Conservation (phyloP, 352 stramenopile species). For the Phytophthora cajani region DNA sequence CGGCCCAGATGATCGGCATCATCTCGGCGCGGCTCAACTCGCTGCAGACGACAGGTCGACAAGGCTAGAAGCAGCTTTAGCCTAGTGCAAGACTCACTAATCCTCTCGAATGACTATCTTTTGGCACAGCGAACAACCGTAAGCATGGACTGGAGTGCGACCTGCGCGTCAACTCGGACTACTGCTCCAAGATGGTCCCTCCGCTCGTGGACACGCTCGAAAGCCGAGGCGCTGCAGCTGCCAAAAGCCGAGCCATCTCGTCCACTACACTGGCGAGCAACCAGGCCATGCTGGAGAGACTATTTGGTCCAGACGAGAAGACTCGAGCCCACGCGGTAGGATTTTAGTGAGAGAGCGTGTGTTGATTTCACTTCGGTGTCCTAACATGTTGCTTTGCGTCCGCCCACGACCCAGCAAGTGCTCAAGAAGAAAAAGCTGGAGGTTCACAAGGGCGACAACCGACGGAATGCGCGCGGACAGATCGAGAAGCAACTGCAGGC, state of each 20-base stretch:
- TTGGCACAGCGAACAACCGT: slow-evolving; percentile 56
- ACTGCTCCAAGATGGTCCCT: slow-evolving; percentile 75
- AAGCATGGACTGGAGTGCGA: slow-evolving; percentile 81
- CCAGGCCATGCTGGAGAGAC: slow-evolving; percentile 77
- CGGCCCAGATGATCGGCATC: slow-evolving; percentile 84
- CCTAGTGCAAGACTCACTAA: background rate
- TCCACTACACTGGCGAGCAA: slow-evolving; percentile 58
- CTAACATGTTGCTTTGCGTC: background rate
- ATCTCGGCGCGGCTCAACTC: slow-evolving; percentile 71
- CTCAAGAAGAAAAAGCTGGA: slow-evolving; percentile 87
- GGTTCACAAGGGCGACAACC: slow-evolving; percentile 75
- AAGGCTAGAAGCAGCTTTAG: background rate
- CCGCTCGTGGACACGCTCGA: slow-evolving; percentile 74
- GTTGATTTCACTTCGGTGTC: background rate
- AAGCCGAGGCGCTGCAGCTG: slow-evolving; percentile 44
- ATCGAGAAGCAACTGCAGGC: slow-evolving; percentile 90
- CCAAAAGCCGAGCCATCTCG: slow-evolving; percentile 50
- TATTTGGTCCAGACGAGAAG: slow-evolving; percentile 82
- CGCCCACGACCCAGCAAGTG: slow-evolving; percentile 51
- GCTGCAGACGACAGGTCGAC: slow-evolving; percentile 63
- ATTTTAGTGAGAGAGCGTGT: background rate
- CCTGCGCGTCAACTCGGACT: slow-evolving; percentile 72
- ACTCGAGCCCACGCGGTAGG: slow-evolving; percentile 54
- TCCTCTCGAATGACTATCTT: background rate
- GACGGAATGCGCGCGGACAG: slow-evolving; percentile 73